Evolutionary conservation across 73 alveolate species (phyloP), one percentile per base, ranked within the genome.

Genomic region (Paramecium sexaurelia): DNA sequence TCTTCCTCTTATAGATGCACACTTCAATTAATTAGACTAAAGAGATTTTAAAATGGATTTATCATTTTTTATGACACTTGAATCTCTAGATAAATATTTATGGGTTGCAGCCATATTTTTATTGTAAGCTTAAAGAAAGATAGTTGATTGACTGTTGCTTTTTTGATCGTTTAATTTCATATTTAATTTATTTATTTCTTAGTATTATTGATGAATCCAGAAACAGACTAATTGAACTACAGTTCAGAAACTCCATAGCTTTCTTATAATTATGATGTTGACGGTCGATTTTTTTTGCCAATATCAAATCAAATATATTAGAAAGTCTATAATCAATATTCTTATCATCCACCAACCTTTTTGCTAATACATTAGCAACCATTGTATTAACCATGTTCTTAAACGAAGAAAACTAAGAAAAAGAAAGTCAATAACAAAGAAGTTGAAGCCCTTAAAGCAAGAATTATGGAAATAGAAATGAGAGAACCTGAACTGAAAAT

Each of bases 81-180:
- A 61, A 20, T 61, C 83, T 29, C 83, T 61, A 26, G 83, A 61
- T 33, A 71, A 36, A 17, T 71, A 71, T 71, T 71, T 71, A 6
- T 33, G 17, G 15, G 86, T 17, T 29, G 86, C 86, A 71, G 86
- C 35, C 86, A 71, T 35, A 33, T 71, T 71, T 19, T 57, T 71
- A 35, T 71, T 35, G 33, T 71, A 71, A 20, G 86, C 86, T 13
- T 13, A 71, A 6, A 61, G 86, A 71, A 71, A 71, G 41, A 66
- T 29, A 5, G 83, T 66, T 15, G 35, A 19, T 33, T 29, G 56
- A 71, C 55, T 20, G 55, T 35, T 11, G 56, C 43, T 71, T 17
- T 71, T 35, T 71, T 71, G 83, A 61, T 61, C 86, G 86, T 71
- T 71, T 32, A 35, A 71, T 35, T 71, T 71, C 86, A 71, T 71